Evolutionary conservation across 495 filamentous ascomycete species (phyloP), one percentile per base, ranked within the genome.

Genomic region (Xylaria flabelliformis): DNA sequence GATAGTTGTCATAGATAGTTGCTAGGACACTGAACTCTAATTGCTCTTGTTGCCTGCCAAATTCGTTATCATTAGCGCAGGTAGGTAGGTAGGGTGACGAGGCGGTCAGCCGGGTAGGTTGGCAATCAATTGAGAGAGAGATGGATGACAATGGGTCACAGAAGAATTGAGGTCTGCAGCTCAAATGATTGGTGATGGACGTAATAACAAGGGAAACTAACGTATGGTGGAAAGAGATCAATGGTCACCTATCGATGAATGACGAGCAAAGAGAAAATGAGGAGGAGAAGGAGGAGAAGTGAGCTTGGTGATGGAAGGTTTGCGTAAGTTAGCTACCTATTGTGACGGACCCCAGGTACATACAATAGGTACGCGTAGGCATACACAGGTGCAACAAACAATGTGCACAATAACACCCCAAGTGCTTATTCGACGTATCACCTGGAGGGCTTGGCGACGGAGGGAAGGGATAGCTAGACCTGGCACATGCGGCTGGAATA

Each of bases 201-300:
- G 41, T 21, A 36, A 41, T 46, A 8, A 24, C 32, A 59, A 29
- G 36, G 61, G 19, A 15, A 32, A n/a, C 2, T 15, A 1, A 42
- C 13, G 15, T 44, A 44, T 4, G 34, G 39, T 61, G 26, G 39
- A 36, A 46, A 10, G 41, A 61, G 15, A 24, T 44, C 9, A 34
- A 46, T 58, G 39, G 36, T 24, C 9, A 10, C 26, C 53, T 48
- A 15, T 19, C 17, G 67, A 69, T 46, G 67, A 61, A 69, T 46
- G 67, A 61, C n/a, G 41, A 61, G 39, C 1, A 12, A 42, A 42
- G 12, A 2, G 12, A 29, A 26, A 19, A 42, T 29, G 65, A 51
- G 42, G 64, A 67, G 48, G 65, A 67, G 65, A 56, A 67, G 36
- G 65, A 55, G 65, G 65, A 67, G 65, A 67, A 50, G 21, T 32